These are phyloP conservation scores for Rhizophagus clarus DNA, from an alignment of 192 early-diverging fungal species.

Conservation along the genomic window DNA sequence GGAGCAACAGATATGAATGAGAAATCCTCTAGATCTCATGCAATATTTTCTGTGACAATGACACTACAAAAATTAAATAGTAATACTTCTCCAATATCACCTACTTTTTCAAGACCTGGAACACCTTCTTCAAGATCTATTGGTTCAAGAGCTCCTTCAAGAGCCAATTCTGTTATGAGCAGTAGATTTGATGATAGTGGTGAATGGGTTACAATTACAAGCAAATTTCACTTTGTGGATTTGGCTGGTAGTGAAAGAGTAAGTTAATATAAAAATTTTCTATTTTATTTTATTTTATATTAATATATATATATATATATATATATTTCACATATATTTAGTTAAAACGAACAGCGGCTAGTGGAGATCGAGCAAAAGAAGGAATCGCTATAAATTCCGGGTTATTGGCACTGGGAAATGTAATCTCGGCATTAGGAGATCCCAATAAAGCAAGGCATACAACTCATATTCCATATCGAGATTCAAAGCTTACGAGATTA, in stretches of 20 bases:
- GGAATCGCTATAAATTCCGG: conserved; percentile 98
- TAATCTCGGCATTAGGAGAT: conserved; percentile 94
- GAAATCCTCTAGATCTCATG: conserved; percentile 91
- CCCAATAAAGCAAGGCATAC: conserved; percentile 45
- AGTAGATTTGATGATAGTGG: conserved; percentile 41
- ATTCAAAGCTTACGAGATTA: conserved; percentile 94
- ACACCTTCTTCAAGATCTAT: conserved; percentile 29
- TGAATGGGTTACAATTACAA: conserved; percentile 65
- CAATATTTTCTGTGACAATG: conserved; percentile 92
- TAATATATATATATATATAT: too few species aligned
- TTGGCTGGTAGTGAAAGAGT: conserved; percentile 92
- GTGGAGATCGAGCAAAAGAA: conserved; percentile 90
- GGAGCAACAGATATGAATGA: conserved; percentile 97
- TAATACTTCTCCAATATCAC: conserved; percentile 18
- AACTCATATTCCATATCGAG: conserved; percentile 91
- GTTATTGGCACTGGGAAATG: conserved; percentile 92
- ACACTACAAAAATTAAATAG: conserved; percentile 68
- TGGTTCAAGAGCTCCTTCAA: conserved; percentile 19
- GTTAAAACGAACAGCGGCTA: conserved; percentile 90
- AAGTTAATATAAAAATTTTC: conserved; percentile 8
- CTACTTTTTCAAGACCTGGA: conserved; percentile 13
- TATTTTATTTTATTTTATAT: too few species aligned
- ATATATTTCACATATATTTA: too few species aligned
- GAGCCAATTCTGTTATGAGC: conserved; percentile 9
- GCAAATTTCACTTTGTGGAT: conserved; percentile 99